These are phyloP conservation scores for Exophiala lecanii-corni DNA, from an alignment of 2,329 filamentous ascomycete species.

Conservation along the genomic window DNA sequence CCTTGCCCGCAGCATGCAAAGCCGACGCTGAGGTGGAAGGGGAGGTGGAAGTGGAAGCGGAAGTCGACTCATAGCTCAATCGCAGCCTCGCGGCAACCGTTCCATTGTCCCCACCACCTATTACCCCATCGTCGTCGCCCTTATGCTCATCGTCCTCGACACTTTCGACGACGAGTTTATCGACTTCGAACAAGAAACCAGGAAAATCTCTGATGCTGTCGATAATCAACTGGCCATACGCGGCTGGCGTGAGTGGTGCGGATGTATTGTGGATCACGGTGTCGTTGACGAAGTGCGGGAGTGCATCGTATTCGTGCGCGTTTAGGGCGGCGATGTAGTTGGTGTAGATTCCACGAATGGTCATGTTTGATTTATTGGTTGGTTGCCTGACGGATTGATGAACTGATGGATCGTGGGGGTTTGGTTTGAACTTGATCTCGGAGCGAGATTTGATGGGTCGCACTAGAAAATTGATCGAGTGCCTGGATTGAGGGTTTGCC, in stretches of 20 bases:
- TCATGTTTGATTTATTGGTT: not conserved
- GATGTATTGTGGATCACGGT: conserved; percentile 16
- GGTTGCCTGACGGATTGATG: no score
- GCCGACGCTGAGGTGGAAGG: no score
- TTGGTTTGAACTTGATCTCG: no score
- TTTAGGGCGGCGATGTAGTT: conserved; percentile 7
- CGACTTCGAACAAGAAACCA: conserved; percentile 13
- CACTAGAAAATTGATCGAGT: no score
- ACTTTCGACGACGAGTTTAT: conserved; percentile 14
- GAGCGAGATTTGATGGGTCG: no score
- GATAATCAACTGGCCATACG: conserved; percentile 26
- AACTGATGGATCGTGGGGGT: no score
- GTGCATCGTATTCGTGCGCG: not conserved
- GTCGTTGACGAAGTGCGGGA: conserved; percentile 9
- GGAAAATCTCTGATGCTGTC: conserved; percentile 11
- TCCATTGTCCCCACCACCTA: conserved; percentile 2
- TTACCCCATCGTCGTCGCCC: conserved; percentile 2
- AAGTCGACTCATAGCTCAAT: conserved; percentile 9
- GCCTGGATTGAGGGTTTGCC: no score
- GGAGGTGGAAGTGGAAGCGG: no score
- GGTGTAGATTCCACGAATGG: conserved; percentile 5
- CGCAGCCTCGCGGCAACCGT: conserved; percentile 13
- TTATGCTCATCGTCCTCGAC: no score
- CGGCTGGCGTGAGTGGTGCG: conserved; percentile 7
- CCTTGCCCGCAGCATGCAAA: no score